Evolutionary conservation across 1,284 basidiomycete genomes (phyloP).

Genomic region (Neolentinus lepideus): DNA sequence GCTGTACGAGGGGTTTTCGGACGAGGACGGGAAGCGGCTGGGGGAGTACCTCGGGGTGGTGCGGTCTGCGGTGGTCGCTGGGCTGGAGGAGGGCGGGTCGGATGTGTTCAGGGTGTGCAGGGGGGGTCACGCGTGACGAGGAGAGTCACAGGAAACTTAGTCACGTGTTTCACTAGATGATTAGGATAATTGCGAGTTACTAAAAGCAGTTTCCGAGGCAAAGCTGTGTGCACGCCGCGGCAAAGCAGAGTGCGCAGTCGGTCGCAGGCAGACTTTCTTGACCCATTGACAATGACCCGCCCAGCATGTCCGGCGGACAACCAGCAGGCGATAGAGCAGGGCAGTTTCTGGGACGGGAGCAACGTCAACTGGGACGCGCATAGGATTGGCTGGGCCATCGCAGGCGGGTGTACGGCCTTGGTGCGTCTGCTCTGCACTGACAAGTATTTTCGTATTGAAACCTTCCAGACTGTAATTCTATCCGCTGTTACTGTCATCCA

Average conservation of each 20-base stretch:
- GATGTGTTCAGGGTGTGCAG: conserved; percentile 73
- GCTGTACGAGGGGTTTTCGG: conserved; percentile 84
- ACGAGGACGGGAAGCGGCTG: conserved; percentile 46
- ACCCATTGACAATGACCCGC: background rate
- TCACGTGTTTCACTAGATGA: too few species aligned
- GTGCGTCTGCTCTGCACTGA: conserved; percentile 32
- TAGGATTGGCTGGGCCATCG: conserved; percentile 68
- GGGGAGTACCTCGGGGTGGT: conserved; percentile 70
- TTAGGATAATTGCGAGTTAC: too few species aligned
- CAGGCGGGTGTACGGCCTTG: conserved; percentile 53
- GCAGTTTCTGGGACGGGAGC: conserved; percentile 48
- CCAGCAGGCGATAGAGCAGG: conserved; percentile 42
- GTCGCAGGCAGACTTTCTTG: too few species aligned
- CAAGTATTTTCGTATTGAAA: background rate
- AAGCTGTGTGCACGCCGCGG: too few species aligned
- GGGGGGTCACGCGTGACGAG: too few species aligned
- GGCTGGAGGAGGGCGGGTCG: conserved; percentile 65
- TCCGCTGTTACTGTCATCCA: conserved; percentile 44
- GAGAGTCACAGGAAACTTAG: too few species aligned
- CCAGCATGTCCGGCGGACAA: conserved; percentile 47
- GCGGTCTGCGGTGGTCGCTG: conserved; percentile 60
- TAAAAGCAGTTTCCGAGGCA: too few species aligned
- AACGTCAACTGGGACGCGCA: conserved; percentile 54
- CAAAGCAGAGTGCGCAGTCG: too few species aligned
- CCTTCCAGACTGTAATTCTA: conserved; percentile 49